Evolutionary conservation across 352 stramenopile species (phyloP).

Genomic region (Pythium myriotylum): DNA sequence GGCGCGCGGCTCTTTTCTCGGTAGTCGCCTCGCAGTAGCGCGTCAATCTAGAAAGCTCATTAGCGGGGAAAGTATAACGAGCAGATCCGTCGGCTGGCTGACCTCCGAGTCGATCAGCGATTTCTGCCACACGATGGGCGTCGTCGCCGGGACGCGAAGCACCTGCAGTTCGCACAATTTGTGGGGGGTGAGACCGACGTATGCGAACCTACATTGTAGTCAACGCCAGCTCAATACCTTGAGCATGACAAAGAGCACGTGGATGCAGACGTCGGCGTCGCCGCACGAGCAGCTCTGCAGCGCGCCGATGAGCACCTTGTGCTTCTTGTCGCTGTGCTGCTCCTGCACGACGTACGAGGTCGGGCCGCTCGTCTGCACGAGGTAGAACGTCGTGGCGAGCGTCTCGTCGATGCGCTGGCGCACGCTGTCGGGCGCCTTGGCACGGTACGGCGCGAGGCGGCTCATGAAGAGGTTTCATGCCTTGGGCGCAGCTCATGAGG

Average conservation of each 20-base stretch:
- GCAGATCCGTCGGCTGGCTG: too few relatives aligned
- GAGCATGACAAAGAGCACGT: conserved; percentile 88
- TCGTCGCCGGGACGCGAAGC: conserved; percentile 64
- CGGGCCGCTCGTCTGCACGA: conserved; percentile 75
- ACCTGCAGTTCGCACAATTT: too few relatives aligned
- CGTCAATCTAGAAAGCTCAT: conserved; percentile 49
- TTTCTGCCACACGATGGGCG: conserved; percentile 82
- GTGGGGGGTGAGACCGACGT: too few relatives aligned
- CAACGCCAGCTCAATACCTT: conserved; percentile 33
- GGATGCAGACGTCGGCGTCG: conserved; percentile 75
- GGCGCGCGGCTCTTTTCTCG: conserved; percentile 36
- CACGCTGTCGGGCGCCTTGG: conserved; percentile 53
- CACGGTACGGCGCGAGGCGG: conserved; percentile 62
- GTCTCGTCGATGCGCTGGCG: conserved; percentile 68
- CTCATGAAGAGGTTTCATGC: too few relatives aligned
- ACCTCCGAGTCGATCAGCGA: conserved; percentile 84
- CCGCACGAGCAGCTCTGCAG: conserved; percentile 77
- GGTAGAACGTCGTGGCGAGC: conserved; percentile 70
- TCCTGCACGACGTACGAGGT: conserved; percentile 86
- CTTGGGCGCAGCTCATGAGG: too few relatives aligned
- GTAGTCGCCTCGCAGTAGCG: conserved; percentile 64
- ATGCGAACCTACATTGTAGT: neutral
- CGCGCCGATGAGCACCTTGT: conserved; percentile 77
- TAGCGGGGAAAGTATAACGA: neutral
- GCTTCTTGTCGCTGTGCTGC: conserved; percentile 67